These are phyloP conservation scores for Aspergillus sp. DNA, from an alignment of 2,329 filamentous ascomycete species.

Conservation along the genomic window DNA sequence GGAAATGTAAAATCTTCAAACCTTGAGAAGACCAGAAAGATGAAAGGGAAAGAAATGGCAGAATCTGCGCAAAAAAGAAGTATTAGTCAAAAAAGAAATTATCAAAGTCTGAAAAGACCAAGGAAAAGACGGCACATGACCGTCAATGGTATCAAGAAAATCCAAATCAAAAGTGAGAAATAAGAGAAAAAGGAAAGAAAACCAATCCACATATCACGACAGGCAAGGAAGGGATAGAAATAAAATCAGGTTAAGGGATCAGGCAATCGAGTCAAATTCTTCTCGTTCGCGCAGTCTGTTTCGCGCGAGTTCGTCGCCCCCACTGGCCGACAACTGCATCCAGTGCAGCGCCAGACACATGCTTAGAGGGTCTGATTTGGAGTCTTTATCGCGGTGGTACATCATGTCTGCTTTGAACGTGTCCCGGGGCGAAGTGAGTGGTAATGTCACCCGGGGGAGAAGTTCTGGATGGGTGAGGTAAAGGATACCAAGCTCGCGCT, in stretches of 20 bases:
- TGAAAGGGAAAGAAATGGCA: not conserved
- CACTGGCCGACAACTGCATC: conserved; percentile 85
- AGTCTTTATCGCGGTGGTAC: conserved; percentile 58
- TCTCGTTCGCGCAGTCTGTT: conserved; percentile 72
- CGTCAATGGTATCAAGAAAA: conserved; percentile 17
- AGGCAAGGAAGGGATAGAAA: conserved; percentile 8
- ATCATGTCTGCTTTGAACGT: conserved; percentile 88
- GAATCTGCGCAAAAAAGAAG: conserved; percentile 1
- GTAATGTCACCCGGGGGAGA: conserved; percentile 72
- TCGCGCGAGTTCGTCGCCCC: conserved; percentile 80
- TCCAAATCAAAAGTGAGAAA: conserved; percentile 12
- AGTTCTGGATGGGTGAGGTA: conserved; percentile 90
- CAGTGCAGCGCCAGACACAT: conserved; percentile 96
- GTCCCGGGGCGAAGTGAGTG: conserved; percentile 76
- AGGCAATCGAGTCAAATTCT: conserved; percentile 57
- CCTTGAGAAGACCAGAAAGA: not conserved
- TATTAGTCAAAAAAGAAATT: conserved; percentile 1
- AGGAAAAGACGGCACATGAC: conserved; percentile 7
- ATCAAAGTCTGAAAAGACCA: not conserved
- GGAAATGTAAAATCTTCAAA: too few species aligned
- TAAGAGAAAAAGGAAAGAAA: conserved; percentile 11
- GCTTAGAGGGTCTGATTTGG: conserved; percentile 73
- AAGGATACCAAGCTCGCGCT: conserved; percentile 87
- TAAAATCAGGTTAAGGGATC: conserved; percentile 14
- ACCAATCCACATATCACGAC: conserved; percentile 5